Evolutionary conservation across 352 stramenopile genomes (phyloP).

Genomic region (Blastocystis sp.): DNA sequence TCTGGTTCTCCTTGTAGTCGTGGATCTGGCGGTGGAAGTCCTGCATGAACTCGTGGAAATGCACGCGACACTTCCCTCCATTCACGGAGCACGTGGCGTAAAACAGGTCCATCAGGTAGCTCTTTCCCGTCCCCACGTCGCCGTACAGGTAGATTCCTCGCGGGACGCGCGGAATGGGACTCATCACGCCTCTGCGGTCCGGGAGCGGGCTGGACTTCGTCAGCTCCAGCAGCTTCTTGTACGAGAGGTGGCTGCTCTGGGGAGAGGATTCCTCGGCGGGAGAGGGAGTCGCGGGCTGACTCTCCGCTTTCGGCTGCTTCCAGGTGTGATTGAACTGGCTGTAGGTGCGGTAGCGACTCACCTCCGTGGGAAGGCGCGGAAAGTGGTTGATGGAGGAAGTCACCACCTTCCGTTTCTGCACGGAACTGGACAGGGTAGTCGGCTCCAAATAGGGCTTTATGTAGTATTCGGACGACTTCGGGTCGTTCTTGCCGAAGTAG

Average conservation of each 20-base stretch:
- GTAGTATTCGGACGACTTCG: conserved; percentile 8
- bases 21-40: conserved; percentile 90
- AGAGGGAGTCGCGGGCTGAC: background rate
- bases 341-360: conserved; percentile 62
- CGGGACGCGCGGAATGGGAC: conserved; percentile 30
- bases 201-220: background rate
- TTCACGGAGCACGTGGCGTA: conserved; percentile 74
- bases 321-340: conserved; percentile 65
- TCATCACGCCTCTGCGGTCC: conserved; percentile 28
- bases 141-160: conserved; percentile 89
- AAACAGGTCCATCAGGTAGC: conserved; percentile 92
- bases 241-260: conserved; percentile 24
- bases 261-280: background rate
- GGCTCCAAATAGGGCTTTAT: conserved; percentile 68
- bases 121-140: conserved; percentile 90
- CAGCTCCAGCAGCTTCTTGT: conserved; percentile 18
- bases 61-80: conserved; percentile 77
- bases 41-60: conserved; percentile 96
- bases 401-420: conserved; percentile 53
- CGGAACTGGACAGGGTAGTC: conserved; percentile 42
- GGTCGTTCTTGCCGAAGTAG: conserved; percentile 30
- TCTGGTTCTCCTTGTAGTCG: conserved; percentile 81
- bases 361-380: conserved; percentile 62
- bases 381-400: conserved; percentile 49
- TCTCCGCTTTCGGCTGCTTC: conserved; percentile 26